Conservation (phyloP, 2,329 filamentous ascomycete species). For the Thermoascus crustaceus region DNA sequence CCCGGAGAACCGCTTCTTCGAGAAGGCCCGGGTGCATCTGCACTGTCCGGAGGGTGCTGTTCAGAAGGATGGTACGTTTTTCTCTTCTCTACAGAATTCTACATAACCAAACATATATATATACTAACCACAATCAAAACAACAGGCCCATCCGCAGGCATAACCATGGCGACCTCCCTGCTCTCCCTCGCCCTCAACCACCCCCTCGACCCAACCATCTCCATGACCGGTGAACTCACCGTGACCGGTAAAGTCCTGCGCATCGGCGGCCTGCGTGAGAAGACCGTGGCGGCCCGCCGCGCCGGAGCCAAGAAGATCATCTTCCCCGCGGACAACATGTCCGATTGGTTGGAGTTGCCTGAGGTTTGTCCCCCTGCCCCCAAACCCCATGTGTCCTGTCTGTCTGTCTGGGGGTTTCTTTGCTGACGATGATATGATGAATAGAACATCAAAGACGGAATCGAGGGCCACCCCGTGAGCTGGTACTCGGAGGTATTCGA, state of each 20-base stretch:
- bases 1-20: constrained; percentile 88
- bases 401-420: neutral
- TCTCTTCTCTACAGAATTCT: neutral
- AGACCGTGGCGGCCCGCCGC: constrained; percentile 88
- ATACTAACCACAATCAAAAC: constrained; percentile 2
- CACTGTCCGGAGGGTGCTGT: constrained; percentile 96
- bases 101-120: too few relatives aligned
- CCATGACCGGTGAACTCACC: constrained; percentile 97
- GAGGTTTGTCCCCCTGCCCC: constrained; percentile 84
- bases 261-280: constrained; percentile 90
- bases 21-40: constrained; percentile 88
- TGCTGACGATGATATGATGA: neutral
- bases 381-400: constrained; percentile 3
- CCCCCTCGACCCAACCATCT: constrained; percentile 73
- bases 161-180: constrained; percentile 95
- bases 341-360: constrained; percentile 93
- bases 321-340: constrained; percentile 91
- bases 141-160: constrained; percentile 69
- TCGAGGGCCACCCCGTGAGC: constrained; percentile 79
- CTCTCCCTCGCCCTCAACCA: constrained; percentile 75
- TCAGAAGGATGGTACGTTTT: constrained; percentile 66
- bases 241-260: constrained; percentile 93
- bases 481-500: constrained; percentile 96
- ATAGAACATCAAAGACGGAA: constrained; percentile 95
- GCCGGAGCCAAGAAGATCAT: constrained; percentile 90